Conservation (phyloP, 352 stramenopile genomes). For the Globisporangium parvum region DNA sequence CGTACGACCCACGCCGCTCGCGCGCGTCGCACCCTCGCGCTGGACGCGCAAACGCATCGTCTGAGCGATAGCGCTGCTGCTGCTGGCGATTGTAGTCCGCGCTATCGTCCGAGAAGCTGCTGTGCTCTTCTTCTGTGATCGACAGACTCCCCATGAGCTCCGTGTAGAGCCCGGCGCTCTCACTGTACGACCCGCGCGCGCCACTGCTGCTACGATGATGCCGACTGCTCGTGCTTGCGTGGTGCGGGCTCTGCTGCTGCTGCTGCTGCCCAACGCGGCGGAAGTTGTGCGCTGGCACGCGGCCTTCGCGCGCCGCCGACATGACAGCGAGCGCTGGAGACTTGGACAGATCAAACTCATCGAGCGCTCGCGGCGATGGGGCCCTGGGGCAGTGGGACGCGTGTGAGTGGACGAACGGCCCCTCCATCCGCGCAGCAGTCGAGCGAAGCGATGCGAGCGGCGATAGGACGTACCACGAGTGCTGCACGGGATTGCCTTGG, state of each 20-base stretch:
- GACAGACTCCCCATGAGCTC: slow-evolving; percentile 9
- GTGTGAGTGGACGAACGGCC: too few relatives aligned
- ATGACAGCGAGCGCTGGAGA: slow-evolving; percentile 60
- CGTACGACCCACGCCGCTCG: slow-evolving; percentile 48
- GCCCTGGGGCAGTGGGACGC: too few relatives aligned
- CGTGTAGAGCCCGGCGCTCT: slow-evolving; percentile 4
- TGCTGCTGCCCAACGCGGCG: slow-evolving; percentile 9
- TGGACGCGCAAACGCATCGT: slow-evolving; percentile 7
- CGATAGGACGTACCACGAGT: slow-evolving; percentile 30
- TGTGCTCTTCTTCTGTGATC: slow-evolving; percentile 15
- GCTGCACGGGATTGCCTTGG: slow-evolving; percentile 25
- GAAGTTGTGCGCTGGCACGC: slow-evolving; percentile 13
- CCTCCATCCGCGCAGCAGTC: too few relatives aligned
- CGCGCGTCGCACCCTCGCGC: slow-evolving; percentile 19
- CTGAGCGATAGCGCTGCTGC: slow-evolving; percentile 21
- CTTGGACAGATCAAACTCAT: slow-evolving; percentile 72
- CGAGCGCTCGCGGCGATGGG: slow-evolving; percentile 26
- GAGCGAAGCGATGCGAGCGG: too few relatives aligned
- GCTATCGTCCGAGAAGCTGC: slow-evolving; percentile 11
- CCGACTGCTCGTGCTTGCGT: not conserved
- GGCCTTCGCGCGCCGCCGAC: slow-evolving; percentile 45
- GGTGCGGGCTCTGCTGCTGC: not conserved
- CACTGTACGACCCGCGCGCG: not conserved
- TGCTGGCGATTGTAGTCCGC: slow-evolving; percentile 10
- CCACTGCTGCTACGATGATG: slow-evolving; percentile 5